phyloP scores from a whole-genome alignment of 257 asterid species.

The Solanum tarapatanum region DNA sequence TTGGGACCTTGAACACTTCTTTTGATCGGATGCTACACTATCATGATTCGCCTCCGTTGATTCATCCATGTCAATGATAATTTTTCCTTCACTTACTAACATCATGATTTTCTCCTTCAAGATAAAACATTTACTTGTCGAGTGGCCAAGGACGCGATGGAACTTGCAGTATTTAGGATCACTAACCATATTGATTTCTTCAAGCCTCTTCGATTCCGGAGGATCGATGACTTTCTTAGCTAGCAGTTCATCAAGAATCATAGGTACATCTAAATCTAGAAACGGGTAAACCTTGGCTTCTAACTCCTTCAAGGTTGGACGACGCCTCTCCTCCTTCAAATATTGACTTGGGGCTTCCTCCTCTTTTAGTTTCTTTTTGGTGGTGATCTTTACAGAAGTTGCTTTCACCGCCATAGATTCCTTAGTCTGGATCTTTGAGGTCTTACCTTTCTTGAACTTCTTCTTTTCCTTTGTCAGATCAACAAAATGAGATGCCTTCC shows the following conservation, averaged over 20 bases:
- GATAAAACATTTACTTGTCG: background rate
- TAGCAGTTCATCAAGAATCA: background rate
- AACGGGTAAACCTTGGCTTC: background rate
- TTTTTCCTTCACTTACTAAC: background rate
- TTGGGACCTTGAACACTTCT: background rate
- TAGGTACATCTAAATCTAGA: no score
- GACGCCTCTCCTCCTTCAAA: background rate
- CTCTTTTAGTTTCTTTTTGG: background rate
- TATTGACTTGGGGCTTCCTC: background rate
- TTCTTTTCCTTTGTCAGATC: background rate
- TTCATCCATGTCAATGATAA: background rate
- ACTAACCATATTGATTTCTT: background rate
- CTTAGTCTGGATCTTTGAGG: no score
- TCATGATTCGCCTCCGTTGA: background rate
- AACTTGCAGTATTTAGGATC: background rate
- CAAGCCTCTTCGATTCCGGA: background rate
- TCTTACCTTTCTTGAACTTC: background rate
- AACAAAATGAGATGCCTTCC: background rate
- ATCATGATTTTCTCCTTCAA: no score
- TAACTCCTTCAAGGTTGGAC: background rate
- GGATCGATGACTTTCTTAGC: background rate
- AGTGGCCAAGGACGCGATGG: background rate
- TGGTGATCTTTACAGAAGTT: background rate
- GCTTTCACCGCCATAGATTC: background rate
- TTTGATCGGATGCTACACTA: background rate